phyloP scores from a whole-genome alignment of 2,329 filamentous ascomycete species.

The Colletotrichum camelliae region DNA sequence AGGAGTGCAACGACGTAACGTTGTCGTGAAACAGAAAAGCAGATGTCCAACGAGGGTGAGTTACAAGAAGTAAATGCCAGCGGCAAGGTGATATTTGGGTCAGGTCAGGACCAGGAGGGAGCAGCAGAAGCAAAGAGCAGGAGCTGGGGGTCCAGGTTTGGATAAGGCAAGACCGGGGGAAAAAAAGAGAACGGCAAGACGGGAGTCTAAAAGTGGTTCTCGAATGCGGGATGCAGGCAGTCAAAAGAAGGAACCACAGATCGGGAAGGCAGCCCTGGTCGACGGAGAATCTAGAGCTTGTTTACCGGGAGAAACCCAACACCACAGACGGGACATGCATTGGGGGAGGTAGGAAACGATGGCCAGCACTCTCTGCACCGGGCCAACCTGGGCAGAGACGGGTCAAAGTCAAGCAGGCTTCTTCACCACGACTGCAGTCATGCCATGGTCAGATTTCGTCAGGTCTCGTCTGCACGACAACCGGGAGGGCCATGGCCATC shows the following conservation, averaged over 20 bases:
- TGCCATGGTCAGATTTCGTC: background rate
- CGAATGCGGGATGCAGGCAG: background rate
- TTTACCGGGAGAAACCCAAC: background rate
- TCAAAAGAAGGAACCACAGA: background rate
- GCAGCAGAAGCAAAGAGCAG: background rate
- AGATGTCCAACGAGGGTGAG: background rate
- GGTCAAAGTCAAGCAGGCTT: background rate
- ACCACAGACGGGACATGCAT: background rate
- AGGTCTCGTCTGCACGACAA: background rate
- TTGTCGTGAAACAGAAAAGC: background rate
- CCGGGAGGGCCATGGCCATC: background rate
- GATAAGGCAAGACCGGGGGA: background rate
- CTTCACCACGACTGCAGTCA: background rate
- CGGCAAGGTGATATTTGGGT: background rate
- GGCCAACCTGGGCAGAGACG: background rate
- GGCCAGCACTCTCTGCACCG: background rate
- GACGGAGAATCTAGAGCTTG: background rate
- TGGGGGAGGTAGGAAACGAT: background rate
- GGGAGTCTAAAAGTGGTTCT: background rate
- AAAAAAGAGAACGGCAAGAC: background rate
- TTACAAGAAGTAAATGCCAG: background rate
- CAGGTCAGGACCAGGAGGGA: background rate
- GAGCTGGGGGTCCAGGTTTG: background rate
- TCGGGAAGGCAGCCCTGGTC: background rate
- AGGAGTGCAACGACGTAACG: slow-evolving; percentile 2